Evolutionary conservation across 495 filamentous ascomycete genomes (phyloP), one percentile per base, ranked within the genome.

Genomic region (Lophiostoma macrostomum): DNA sequence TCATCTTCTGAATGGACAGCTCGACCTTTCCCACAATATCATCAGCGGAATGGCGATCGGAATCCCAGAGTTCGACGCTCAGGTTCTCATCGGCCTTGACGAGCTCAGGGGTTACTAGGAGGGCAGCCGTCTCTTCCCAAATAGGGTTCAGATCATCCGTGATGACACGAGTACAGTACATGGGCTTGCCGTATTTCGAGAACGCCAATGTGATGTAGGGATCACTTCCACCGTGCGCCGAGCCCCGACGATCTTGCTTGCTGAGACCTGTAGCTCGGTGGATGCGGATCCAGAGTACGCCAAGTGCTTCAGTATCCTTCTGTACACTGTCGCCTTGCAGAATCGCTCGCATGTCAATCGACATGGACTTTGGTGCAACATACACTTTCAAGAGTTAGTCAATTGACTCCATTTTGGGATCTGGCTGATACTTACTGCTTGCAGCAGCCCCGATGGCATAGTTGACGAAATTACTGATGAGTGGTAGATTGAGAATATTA

Each of bases 391-490:
- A n/a, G 1, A n/a, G n/a, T 53, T 12, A 53, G 49, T 28, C 22
- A 11, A 6, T 10, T 8, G 3, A 23, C 19, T 10, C 14, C 7
- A 18, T 11, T 36, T 42, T 1, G 20, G 11, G 25, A 19, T 6
- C 8, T 11, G 6, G 22, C n/a, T n/a, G 13, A 19, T 24, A 53
- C 54, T n/a, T 52, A 53, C 50, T 87, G 65, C 83, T 85, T 27
- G 84, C 82, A 4, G 90, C 88, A 0, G 91, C 82, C 28, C 77
- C 82, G 57, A 97, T 95, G n/a, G 91, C 88, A 67, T 90, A 95
- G 70, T 96, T 95, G 70, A 95, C 91, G 65, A 97, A 96, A 56
- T 95, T 91, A 0, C 88, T 95, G 58, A 97, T 95, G 37, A 97
- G 64, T 0, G 91, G 91, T 22, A 97, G 72, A 57, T 97, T 95